Evolutionary conservation across 805 yeast genomes (phyloP).

Genomic region (Alloascoidea hylecoeti): DNA sequence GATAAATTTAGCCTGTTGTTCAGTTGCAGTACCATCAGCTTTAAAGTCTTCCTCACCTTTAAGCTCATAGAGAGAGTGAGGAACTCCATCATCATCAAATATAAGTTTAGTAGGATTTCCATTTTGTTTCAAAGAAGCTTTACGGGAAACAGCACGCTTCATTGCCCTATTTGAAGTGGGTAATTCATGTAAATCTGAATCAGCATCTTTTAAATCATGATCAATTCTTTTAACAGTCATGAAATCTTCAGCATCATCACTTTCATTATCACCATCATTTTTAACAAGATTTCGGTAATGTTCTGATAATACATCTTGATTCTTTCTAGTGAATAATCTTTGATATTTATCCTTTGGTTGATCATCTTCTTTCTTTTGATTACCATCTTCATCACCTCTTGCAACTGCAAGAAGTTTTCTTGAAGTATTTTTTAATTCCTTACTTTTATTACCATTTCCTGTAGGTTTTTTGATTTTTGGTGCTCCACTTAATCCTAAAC

Average conservation of each 20-base stretch:
- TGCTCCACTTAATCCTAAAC: conserved; percentile 91
- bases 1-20: conserved; percentile 57
- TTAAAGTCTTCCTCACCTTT: conserved; percentile 82
- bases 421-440: conserved; percentile 71
- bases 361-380: conserved; percentile 52
- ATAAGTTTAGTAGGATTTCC: conserved; percentile 66
- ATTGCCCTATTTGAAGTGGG: conserved; percentile 75
- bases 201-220: conserved; percentile 54
- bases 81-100: conserved; percentile 89
- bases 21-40: conserved; percentile 49
- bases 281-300: conserved; percentile 55
- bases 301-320: conserved; percentile 83
- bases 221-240: conserved; percentile 67
- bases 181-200: conserved; percentile 40
- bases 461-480: conserved; percentile 76
- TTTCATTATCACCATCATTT: conserved; percentile 26
- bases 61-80: conserved; percentile 86
- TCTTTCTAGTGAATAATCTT: conserved; percentile 88
- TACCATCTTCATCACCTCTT: conserved; percentile 22
- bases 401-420: conserved; percentile 49
- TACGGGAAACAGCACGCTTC: conserved; percentile 80
- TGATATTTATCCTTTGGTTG: conserved; percentile 49
- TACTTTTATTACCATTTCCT: conserved; percentile 21
- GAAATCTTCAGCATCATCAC: conserved; percentile 56
- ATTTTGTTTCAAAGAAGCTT: conserved; percentile 42